Conservation (phyloP, 2,329 filamentous ascomycete genomes). For the Penicillium aurantiogriseum region DNA sequence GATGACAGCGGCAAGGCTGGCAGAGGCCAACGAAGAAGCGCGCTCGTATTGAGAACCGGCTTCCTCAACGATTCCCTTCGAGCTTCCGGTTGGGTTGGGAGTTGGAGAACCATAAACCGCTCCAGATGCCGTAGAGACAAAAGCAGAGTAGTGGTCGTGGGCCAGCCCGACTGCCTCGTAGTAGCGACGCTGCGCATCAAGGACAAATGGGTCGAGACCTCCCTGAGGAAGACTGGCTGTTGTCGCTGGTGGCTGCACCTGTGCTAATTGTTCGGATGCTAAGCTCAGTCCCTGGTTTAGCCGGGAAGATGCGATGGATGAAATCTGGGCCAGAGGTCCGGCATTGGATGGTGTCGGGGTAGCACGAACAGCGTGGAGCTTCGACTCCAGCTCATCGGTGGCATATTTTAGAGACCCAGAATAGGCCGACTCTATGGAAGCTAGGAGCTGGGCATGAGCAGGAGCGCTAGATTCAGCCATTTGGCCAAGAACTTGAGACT, state of each 20-base stretch:
- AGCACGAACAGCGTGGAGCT: conserved; percentile 45
- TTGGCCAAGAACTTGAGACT: conserved; percentile 67
- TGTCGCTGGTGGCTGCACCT: conserved; percentile 64
- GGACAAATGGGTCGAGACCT: conserved; percentile 54
- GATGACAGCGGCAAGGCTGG: conserved; percentile 42
- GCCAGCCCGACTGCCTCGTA: conserved; percentile 76
- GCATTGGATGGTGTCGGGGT: conserved; percentile 48
- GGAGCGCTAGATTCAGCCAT: conserved; percentile 63
- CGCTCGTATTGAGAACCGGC: conserved; percentile 38
- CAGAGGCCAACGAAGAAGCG: conserved; percentile 40
- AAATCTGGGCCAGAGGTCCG: conserved; percentile 54
- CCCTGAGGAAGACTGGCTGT: conserved; percentile 56
- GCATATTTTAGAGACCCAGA: conserved; percentile 24
- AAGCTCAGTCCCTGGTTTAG: conserved; percentile 68
- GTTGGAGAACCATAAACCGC: conserved; percentile 66
- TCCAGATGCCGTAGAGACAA: conserved; percentile 68
- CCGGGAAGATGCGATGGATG: conserved; percentile 67
- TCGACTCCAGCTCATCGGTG: conserved; percentile 18
- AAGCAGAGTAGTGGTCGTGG: conserved; percentile 74
- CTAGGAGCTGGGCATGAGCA: conserved; percentile 39
- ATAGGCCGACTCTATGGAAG: conserved; percentile 25
- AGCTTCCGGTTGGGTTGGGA: conserved; percentile 29
- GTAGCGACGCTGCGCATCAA: conserved; percentile 66
- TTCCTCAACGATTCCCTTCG: conserved; percentile 36
- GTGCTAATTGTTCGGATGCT: conserved; percentile 70